Conservation (phyloP, 768 basidiomycete genomes). For the Lentinus tigrinus region DNA sequence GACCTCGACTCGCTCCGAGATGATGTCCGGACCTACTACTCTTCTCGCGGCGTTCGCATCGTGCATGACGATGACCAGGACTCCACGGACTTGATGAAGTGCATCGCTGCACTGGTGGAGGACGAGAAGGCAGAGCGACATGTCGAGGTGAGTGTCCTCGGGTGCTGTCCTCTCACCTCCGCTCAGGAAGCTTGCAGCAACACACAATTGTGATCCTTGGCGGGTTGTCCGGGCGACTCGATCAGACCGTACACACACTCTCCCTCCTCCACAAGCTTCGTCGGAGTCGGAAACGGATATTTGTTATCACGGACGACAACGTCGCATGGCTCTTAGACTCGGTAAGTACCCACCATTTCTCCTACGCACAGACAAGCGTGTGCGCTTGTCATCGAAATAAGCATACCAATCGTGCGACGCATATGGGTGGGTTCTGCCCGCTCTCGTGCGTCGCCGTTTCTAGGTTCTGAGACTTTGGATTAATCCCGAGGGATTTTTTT, state of each 20-base stretch:
- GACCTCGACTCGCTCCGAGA: slow-evolving; percentile 86
- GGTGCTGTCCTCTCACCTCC: no score
- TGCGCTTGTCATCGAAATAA: no score
- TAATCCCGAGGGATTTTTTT: no score
- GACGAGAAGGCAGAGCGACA: slow-evolving; percentile 46
- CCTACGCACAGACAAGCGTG: no score
- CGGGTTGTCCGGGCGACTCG: slow-evolving; percentile 86
- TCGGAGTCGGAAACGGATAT: slow-evolving; percentile 54
- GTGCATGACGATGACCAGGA: slow-evolving; percentile 70
- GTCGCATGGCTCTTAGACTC: slow-evolving; percentile 85
- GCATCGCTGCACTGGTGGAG: slow-evolving; percentile 60
- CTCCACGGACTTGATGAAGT: slow-evolving; percentile 97
- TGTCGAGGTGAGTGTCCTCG: slow-evolving; percentile 33
- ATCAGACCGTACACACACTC: slow-evolving; percentile 91
- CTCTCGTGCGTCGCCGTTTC: no score
- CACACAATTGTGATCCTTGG: slow-evolving; percentile 80
- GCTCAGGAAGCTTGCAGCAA: slow-evolving; percentile 31
- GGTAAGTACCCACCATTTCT: slow-evolving; percentile 44
- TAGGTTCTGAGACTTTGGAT: no score
- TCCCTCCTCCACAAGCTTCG: slow-evolving; percentile 83
- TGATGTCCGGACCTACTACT: slow-evolving; percentile 74
- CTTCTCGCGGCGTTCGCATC: slow-evolving; percentile 57
- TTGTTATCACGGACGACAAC: slow-evolving; percentile 86
- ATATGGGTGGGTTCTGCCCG: no score
- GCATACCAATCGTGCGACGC: no score